Evolutionary conservation across 176 grass and related monocot genomes (phyloP).

Genomic region (Zea luxurians): DNA sequence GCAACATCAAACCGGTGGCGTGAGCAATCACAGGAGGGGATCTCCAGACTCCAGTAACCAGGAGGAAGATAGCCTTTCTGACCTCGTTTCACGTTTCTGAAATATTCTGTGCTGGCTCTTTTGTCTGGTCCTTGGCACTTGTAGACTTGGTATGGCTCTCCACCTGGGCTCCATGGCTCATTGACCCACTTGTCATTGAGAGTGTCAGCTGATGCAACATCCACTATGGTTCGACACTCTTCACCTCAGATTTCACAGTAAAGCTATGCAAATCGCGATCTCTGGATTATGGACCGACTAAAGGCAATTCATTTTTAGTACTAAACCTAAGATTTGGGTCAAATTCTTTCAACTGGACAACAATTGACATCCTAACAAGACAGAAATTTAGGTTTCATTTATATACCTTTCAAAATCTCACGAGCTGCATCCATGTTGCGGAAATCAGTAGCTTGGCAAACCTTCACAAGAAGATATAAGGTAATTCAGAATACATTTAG

Average conservation of each 20-base stretch:
- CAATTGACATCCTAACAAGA: not conserved
- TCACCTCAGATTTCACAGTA: too few relatives aligned
- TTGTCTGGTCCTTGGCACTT: too few relatives aligned
- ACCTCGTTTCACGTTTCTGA: too few relatives aligned
- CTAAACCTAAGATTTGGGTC: not conserved
- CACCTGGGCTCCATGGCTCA: too few relatives aligned
- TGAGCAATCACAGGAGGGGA: too few relatives aligned
- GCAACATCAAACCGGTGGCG: too few relatives aligned
- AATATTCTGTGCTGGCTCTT: not conserved
- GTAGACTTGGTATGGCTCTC: too few relatives aligned
- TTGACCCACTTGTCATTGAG: too few relatives aligned
- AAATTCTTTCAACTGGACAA: not conserved
- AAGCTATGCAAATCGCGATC: not conserved
- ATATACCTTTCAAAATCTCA: conserved; percentile 55
- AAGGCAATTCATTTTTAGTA: not conserved
- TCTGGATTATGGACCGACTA: not conserved
- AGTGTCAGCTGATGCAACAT: too few relatives aligned
- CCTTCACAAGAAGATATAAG: conserved; percentile 36
- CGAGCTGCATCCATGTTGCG: conserved; percentile 43
- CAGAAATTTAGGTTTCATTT: not conserved
- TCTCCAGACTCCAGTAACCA: too few relatives aligned
- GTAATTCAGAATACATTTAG: conserved; percentile 27
- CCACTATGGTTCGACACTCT: too few relatives aligned
- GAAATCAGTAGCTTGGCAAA: conserved; percentile 43
- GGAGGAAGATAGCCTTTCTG: too few relatives aligned